phyloP scores from a whole-genome alignment of 2,329 filamentous ascomycete genomes.

The Penicillium digitatum region DNA sequence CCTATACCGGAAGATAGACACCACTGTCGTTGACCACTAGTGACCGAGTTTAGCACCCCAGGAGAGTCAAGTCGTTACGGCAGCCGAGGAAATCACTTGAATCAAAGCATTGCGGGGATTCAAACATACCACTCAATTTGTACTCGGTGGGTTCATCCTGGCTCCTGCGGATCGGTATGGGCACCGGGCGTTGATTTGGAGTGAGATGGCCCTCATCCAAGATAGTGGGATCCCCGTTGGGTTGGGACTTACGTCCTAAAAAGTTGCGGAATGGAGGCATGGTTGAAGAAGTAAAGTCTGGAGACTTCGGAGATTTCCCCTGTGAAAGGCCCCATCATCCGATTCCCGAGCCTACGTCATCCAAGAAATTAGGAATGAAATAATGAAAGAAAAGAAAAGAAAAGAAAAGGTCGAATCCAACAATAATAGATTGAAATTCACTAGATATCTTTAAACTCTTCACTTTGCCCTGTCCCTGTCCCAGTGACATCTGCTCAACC shows the following conservation, averaged over 20 bases:
- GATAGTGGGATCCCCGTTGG: constrained; percentile 35
- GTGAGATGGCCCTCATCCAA: constrained; percentile 54
- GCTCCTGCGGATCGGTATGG: constrained; percentile 58
- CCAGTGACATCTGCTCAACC: neutral
- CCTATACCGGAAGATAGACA: constrained; percentile 80
- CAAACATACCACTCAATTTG: constrained; percentile 70
- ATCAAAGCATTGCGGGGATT: neutral
- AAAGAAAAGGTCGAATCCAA: neutral
- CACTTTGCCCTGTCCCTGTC: constrained; percentile 2
- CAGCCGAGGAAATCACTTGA: neutral
- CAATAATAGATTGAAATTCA: too few relatives aligned
- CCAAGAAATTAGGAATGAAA: neutral
- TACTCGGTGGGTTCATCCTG: constrained; percentile 67
- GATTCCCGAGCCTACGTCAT: constrained; percentile 2
- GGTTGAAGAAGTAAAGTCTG: constrained; percentile 16
- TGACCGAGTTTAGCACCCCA: constrained; percentile 26
- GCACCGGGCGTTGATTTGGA: constrained; percentile 43
- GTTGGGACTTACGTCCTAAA: constrained; percentile 58
- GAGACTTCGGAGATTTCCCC: neutral
- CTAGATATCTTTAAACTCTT: too few relatives aligned
- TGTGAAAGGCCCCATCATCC: neutral
- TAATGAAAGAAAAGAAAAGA: neutral
- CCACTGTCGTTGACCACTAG: constrained; percentile 93
- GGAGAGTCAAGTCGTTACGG: neutral
- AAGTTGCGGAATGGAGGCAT: constrained; percentile 71